Evolutionary conservation across 2,329 filamentous ascomycete genomes (phyloP).

Genomic region (Colletotrichum acutatum): DNA sequence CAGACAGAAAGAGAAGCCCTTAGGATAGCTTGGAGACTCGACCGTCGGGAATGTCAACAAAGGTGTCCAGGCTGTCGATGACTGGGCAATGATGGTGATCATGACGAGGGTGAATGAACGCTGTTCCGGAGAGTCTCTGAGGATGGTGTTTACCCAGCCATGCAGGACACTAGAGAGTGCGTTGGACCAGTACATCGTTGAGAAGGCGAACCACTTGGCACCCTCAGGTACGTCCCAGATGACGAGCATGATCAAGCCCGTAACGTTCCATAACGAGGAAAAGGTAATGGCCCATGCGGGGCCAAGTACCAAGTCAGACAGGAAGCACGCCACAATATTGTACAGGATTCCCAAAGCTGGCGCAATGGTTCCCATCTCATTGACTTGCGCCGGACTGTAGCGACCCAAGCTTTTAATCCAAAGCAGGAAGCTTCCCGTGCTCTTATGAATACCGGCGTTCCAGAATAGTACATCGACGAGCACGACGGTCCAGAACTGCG

Average conservation of each 20-base stretch:
- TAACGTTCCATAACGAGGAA: conserved; percentile 25
- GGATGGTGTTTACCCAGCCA: conserved; percentile 34
- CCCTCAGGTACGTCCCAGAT: conserved; percentile 67
- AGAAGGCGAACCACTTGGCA: conserved; percentile 64
- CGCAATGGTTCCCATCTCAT: conserved; percentile 51
- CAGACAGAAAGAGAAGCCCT: conserved; percentile 54
- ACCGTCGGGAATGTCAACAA: conserved; percentile 60
- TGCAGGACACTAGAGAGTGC: conserved; percentile 27
- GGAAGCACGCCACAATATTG: conserved; percentile 27
- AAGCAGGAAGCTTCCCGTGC: conserved; percentile 48
- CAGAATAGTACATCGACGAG: conserved; percentile 57
- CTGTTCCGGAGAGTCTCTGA: conserved; percentile 26
- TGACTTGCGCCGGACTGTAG: conserved; percentile 61
- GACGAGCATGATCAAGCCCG: conserved; percentile 52
- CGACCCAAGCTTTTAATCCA: conserved; percentile 54
- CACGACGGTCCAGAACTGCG: conserved; percentile 50
- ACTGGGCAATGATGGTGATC: conserved; percentile 58
- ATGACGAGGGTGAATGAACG: conserved; percentile 31
- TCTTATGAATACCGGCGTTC: conserved; percentile 55
- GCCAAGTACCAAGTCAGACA: conserved; percentile 26
- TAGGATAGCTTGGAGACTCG: conserved; percentile 54
- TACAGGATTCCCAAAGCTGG: conserved; percentile 25
- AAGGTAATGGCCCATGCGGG: conserved; percentile 47
- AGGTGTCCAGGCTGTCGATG: conserved; percentile 65
- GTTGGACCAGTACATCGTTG: conserved; percentile 43